Evolutionary conservation across 805 yeast species (phyloP).

Genomic region (Metschnikowia koreensis): DNA sequence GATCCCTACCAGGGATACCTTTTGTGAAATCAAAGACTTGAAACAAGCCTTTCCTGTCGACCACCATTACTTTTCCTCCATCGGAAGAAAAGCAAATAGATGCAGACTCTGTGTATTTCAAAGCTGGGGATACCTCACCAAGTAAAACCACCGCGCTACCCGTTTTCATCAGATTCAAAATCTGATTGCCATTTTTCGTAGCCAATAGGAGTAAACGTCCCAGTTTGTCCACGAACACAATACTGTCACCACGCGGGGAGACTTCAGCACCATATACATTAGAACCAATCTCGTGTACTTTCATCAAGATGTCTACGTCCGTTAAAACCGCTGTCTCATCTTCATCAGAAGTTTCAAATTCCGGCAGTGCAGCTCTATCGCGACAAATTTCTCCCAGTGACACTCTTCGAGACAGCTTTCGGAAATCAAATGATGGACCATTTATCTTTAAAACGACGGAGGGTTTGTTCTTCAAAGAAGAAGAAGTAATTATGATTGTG

Average conservation of each 20-base stretch:
- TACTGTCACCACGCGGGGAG: conserved; percentile 83
- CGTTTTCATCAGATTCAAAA: conserved; percentile 10
- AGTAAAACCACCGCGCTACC: conserved; percentile 60
- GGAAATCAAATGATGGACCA: conserved; percentile 20
- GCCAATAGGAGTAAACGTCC: conserved; percentile 73
- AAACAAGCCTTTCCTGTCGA: conserved; percentile 79
- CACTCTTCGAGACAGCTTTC: neutral
- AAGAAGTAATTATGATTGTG: conserved; percentile 36
- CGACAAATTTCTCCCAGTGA: neutral
- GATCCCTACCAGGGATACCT: conserved; percentile 68
- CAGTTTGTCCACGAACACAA: conserved; percentile 75
- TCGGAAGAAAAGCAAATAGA: conserved; percentile 70
- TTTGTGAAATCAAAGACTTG: conserved; percentile 86
- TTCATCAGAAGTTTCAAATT: conserved; percentile 3
- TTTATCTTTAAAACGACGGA: conserved; percentile 33
- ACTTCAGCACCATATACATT: conserved; percentile 69
- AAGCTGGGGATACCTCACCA: conserved; percentile 77
- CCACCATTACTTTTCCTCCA: conserved; percentile 73
- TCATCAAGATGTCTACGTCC: conserved; percentile 38
- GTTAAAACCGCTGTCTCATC: conserved; percentile 19
- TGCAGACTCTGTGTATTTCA: conserved; percentile 73
- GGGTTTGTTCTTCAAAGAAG: conserved; percentile 35
- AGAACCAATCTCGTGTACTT: conserved; percentile 78
- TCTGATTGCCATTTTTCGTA: conserved; percentile 46
- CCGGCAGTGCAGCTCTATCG: neutral